phyloP scores from a whole-genome alignment of 106 monocot genomes.

The Apostasia ramifera region DNA sequence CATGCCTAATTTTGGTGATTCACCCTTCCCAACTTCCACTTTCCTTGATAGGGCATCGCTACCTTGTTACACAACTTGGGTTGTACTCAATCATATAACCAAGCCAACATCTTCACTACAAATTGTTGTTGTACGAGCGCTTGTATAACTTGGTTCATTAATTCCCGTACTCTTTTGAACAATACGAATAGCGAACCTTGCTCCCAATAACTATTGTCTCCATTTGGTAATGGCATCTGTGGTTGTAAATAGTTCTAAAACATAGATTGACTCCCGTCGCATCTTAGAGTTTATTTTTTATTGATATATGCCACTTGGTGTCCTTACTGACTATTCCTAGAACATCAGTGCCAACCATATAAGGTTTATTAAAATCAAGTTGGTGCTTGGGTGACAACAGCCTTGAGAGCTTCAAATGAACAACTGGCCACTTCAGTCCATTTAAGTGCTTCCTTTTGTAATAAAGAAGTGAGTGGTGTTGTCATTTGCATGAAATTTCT shows the following conservation, averaged over 20 bases:
- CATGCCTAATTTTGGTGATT: background rate
- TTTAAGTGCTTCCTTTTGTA: too few species aligned
- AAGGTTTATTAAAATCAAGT: too few species aligned
- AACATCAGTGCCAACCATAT: too few species aligned
- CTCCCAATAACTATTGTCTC: constrained; percentile 4
- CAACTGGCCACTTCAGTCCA: too few species aligned
- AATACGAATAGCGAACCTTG: background rate
- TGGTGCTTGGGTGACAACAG: too few species aligned
- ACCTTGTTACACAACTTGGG: background rate
- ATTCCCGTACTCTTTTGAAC: constrained; percentile 1
- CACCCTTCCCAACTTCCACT: background rate
- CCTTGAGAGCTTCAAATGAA: too few species aligned
- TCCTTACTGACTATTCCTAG: too few species aligned
- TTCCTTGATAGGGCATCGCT: constrained; percentile 1
- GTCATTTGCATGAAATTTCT: background rate
- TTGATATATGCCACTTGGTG: background rate
- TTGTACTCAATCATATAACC: background rate
- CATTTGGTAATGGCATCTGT: background rate
- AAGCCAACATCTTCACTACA: background rate
- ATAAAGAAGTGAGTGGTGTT: too few species aligned
- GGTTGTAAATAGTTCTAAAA: background rate
- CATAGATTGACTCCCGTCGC: background rate
- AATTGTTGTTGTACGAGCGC: background rate
- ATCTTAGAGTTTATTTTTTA: too few species aligned
- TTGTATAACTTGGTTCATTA: background rate